phyloP scores from a whole-genome alignment of 495 filamentous ascomycete genomes.

The Penicillium argentinense region DNA sequence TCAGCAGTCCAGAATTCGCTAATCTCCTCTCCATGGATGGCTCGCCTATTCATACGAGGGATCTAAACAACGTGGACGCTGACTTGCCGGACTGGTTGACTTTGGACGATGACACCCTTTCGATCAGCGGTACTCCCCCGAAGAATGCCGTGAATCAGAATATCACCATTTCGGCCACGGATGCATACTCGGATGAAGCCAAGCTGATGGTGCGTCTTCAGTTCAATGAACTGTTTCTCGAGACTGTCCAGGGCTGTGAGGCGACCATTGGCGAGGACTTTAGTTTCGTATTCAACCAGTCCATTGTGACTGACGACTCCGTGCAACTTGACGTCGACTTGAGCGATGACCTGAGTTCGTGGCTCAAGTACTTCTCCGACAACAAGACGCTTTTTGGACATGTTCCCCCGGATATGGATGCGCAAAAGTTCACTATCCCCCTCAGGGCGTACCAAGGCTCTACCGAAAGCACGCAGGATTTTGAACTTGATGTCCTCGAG shows the following conservation, averaged over 20 bases:
- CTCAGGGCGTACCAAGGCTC: slow-evolving; percentile 51
- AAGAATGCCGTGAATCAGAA: slow-evolving; percentile 54
- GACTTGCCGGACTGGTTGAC: slow-evolving; percentile 68
- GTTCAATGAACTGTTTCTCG: slow-evolving; percentile 48
- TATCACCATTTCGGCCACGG: slow-evolving; percentile 64
- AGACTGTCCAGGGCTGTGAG: slow-evolving; percentile 46
- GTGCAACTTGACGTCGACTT: slow-evolving; percentile 55
- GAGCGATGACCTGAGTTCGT: slow-evolving; percentile 50
- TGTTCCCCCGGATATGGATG: slow-evolving; percentile 51
- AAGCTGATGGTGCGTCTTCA: slow-evolving; percentile 62
- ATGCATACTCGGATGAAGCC: slow-evolving; percentile 63
- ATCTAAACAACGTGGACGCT: slow-evolving; percentile 50
- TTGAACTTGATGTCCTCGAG: slow-evolving; percentile 51
- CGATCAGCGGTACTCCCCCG: slow-evolving; percentile 64
- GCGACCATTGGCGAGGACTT: slow-evolving; percentile 65
- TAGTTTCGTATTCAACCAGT: slow-evolving; percentile 58
- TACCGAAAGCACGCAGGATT: slow-evolving; percentile 43
- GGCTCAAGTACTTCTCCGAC: slow-evolving; percentile 64
- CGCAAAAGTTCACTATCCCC: slow-evolving; percentile 44
- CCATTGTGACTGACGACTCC: slow-evolving; percentile 50
- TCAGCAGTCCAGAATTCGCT: slow-evolving; percentile 56
- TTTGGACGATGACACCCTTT: slow-evolving; percentile 61
- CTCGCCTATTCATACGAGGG: slow-evolving; percentile 39
- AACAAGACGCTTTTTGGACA: slow-evolving; percentile 60
- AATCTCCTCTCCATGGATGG: slow-evolving; percentile 63